Conservation (phyloP, 2,329 filamentous ascomycete genomes). For the Xylariales sp. region DNA sequence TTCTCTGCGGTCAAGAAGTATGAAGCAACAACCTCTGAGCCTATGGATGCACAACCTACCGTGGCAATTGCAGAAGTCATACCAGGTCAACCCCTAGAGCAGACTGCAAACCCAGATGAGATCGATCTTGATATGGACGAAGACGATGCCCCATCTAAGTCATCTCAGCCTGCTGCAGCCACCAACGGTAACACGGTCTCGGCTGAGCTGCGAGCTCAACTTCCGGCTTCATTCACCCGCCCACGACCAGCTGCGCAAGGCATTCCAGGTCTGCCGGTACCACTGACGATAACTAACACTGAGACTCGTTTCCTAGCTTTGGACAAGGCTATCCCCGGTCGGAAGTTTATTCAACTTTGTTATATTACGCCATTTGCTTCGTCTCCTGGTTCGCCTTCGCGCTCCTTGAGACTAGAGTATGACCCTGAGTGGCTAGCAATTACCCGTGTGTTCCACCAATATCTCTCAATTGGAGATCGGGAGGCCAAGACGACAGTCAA, state of each 20-base stretch:
- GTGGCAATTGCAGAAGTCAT: conserved; percentile 10
- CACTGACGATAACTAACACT: conserved; percentile 69
- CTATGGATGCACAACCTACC: neutral
- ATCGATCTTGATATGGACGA: conserved; percentile 65
- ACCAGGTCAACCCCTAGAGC: neutral
- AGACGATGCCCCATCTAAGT: conserved; percentile 15
- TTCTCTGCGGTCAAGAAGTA: conserved; percentile 68
- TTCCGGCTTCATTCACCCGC: conserved; percentile 69
- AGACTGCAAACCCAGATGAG: conserved; percentile 56
- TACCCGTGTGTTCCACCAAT: conserved; percentile 69
- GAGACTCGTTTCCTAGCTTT: conserved; percentile 81
- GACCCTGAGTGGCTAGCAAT: conserved; percentile 96
- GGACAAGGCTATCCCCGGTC: conserved; percentile 80
- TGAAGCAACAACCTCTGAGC: conserved; percentile 10
- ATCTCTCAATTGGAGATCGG: conserved; percentile 60
- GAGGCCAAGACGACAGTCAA: conserved; percentile 50
- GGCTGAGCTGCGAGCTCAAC: conserved; percentile 63
- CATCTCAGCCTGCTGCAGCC: conserved; percentile 7
- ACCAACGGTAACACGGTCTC: conserved; percentile 38
- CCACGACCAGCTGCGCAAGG: conserved; percentile 32
- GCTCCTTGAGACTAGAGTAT: conserved; percentile 60
- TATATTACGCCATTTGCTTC: conserved; percentile 47
- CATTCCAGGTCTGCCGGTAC: conserved; percentile 58
- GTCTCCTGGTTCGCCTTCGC: conserved; percentile 11
- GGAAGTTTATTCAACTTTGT: conserved; percentile 77